phyloP scores from a whole-genome alignment of 805 yeast species.

The Candida fluviatilis region DNA sequence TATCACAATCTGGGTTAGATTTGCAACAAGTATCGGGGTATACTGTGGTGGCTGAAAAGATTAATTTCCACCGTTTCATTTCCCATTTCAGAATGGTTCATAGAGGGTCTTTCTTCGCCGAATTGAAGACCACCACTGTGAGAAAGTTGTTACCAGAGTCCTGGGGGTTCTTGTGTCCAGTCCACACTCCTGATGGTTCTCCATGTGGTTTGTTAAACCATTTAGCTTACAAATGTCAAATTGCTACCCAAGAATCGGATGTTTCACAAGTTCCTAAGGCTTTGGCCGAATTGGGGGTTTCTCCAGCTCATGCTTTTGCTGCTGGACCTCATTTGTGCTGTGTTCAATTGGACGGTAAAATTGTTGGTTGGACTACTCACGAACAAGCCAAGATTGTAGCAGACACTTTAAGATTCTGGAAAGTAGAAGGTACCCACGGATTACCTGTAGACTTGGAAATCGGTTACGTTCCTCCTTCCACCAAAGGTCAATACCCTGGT shows the following conservation, averaged over 20 bases:
- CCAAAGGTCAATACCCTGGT: constrained; percentile 97
- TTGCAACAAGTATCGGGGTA: constrained; percentile 97
- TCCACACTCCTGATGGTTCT: constrained; percentile 99
- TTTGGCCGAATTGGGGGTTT: constrained; percentile 70
- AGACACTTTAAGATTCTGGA: constrained; percentile 88
- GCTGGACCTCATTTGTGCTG: constrained; percentile 89
- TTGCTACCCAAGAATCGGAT: constrained; percentile 74
- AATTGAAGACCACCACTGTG: constrained; percentile 94
- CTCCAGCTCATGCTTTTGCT: constrained; percentile 71
- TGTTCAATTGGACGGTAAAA: constrained; percentile 89
- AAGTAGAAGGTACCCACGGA: constrained; percentile 74
- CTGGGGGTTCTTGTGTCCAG: constrained; percentile 99
- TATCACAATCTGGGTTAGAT: constrained; percentile 95
- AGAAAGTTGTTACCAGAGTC: constrained; percentile 95
- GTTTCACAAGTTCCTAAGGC: constrained; percentile 66
- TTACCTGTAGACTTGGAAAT: constrained; percentile 85
- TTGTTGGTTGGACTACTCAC: constrained; percentile 93
- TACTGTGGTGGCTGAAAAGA: constrained; percentile 98
- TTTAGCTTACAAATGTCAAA: constrained; percentile 90
- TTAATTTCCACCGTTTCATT: constrained; percentile 92
- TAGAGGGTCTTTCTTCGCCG: constrained; percentile 98
- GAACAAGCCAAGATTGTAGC: constrained; percentile 82
- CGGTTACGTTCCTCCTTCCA: constrained; percentile 95
- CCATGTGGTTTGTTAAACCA: constrained; percentile 98
- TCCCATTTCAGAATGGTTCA: constrained; percentile 99